Conservation (phyloP, 768 basidiomycete species). For the Mycena kentingensis region DNA sequence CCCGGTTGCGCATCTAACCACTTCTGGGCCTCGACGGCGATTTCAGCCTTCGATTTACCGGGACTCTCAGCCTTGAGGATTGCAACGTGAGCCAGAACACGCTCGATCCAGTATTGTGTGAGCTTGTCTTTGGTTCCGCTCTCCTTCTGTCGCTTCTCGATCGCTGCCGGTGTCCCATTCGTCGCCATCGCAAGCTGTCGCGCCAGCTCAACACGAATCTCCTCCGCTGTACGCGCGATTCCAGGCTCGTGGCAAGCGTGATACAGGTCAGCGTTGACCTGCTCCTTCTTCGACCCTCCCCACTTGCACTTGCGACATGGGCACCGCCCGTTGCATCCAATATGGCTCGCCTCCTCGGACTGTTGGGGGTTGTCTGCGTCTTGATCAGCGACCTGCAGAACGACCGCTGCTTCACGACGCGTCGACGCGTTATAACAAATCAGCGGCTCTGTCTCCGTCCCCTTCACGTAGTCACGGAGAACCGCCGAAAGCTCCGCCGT, state of each 20-base stretch:
- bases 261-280: neutral
- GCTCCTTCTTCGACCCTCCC: neutral
- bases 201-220: neutral
- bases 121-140: slow-evolving; percentile 7
- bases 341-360: neutral
- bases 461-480: neutral
- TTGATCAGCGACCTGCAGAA: neutral
- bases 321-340: neutral
- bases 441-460: neutral
- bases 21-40: neutral
- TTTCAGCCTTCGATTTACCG: neutral
- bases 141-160: neutral
- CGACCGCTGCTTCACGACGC: neutral
- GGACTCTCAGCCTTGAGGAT: neutral
- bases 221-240: slow-evolving; percentile 13
- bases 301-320: neutral
- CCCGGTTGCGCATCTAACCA: neutral
- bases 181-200: slow-evolving; percentile 6
- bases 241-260: neutral
- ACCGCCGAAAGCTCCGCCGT: slow-evolving; percentile 24
- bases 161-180: neutral
- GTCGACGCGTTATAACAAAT: neutral
- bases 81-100: neutral
- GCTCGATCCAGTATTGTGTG: slow-evolving; percentile 3
- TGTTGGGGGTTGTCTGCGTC: neutral